Conservation (phyloP, 495 filamentous ascomycete genomes). For the Xylaria cubensis region DNA sequence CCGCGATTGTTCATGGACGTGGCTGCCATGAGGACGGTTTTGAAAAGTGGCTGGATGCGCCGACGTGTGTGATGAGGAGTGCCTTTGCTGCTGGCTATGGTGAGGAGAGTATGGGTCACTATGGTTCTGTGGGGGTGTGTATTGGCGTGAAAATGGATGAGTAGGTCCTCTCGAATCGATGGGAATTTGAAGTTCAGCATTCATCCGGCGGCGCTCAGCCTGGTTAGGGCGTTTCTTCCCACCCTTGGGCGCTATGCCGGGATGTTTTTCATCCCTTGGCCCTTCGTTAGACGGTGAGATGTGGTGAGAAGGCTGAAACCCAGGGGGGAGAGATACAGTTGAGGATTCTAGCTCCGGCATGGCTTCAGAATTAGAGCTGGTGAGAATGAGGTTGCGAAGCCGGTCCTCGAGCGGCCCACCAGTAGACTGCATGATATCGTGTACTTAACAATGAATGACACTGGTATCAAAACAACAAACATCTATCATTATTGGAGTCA, state of each 20-base stretch:
- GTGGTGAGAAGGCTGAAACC: neutral
- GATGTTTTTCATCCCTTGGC: conserved; percentile 7
- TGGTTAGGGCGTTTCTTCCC: conserved; percentile 59
- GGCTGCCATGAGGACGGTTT: neutral
- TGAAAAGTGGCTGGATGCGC: neutral
- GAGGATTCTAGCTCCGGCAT: conserved; percentile 17
- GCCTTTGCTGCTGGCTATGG: conserved; percentile 29
- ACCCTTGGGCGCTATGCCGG: conserved; percentile 31
- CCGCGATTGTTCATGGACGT: neutral
- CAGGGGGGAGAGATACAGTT: neutral
- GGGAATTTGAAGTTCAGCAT: conserved; percentile 57
- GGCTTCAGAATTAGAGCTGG: conserved; percentile 32
- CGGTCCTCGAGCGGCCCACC: conserved; percentile 47
- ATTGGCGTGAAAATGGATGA: conserved; percentile 31
- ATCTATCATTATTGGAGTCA: neutral
- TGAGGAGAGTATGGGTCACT: conserved; percentile 31
- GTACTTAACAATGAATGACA: neutral
- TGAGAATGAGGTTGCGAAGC: conserved; percentile 52
- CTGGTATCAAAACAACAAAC: neutral
- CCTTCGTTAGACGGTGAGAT: conserved; percentile 1
- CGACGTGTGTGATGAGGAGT: conserved; percentile 27
- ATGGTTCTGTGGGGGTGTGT: conserved; percentile 34
- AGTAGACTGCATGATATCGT: conserved; percentile 33
- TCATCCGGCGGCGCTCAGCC: conserved; percentile 62
- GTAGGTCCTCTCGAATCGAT: conserved; percentile 49